Evolutionary conservation across 306 rosid species (phyloP).

Genomic region (Glycine tomentella): DNA sequence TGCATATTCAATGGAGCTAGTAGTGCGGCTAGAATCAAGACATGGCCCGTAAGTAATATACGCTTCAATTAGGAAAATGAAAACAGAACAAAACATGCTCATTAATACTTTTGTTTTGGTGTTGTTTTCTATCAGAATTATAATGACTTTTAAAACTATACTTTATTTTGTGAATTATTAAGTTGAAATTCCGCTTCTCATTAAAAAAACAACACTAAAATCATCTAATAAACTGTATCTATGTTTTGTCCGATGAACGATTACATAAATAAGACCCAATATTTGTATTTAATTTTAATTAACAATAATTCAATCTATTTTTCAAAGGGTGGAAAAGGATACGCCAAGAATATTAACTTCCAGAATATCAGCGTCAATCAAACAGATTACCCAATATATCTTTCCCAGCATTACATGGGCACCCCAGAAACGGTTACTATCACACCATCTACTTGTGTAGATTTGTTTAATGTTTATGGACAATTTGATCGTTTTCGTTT

Average conservation of each 20-base stretch:
- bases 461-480: background rate
- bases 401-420: conserved; percentile 47
- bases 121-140: too few species aligned
- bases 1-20: conserved; percentile 50
- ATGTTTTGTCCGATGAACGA: too few species aligned
- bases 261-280: background rate
- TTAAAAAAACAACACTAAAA: too few species aligned
- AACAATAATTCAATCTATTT: background rate
- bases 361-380: conserved; percentile 37
- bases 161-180: too few species aligned
- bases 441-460: background rate
- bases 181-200: too few species aligned
- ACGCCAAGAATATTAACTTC: conserved; percentile 8
- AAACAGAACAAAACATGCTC: too few species aligned
- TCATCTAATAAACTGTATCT: too few species aligned
- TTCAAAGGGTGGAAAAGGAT: conserved; percentile 47
- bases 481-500: background rate
- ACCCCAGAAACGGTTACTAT: conserved; percentile 23
- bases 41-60: conserved; percentile 51
- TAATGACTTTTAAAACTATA: too few species aligned
- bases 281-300: background rate
- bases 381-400: background rate
- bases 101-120: too few species aligned
- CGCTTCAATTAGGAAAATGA: background rate
- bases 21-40: conserved; percentile 52